Conservation (phyloP, 306 rosid genomes). For the Fagus sylvatica region DNA sequence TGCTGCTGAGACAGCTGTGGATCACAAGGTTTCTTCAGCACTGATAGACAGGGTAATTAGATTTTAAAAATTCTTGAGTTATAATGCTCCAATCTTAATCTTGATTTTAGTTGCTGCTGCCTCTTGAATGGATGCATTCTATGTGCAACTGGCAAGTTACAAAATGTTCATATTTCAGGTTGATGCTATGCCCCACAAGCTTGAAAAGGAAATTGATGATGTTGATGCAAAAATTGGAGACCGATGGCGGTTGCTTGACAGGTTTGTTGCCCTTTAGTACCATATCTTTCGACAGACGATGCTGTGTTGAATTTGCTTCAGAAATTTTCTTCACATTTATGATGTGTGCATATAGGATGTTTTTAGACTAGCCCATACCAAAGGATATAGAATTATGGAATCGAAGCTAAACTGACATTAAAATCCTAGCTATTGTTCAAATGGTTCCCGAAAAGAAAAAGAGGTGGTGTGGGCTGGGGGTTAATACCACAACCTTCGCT, state of each 20-base stretch:
- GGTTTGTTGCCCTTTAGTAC: constrained; percentile 39
- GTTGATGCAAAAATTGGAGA: constrained; percentile 97
- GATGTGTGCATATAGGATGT: neutral
- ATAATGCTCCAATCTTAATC: neutral
- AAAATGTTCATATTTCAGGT: constrained; percentile 48
- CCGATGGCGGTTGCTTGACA: constrained; percentile 79
- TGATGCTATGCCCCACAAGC: constrained; percentile 89
- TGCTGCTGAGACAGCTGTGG: constrained; percentile 26
- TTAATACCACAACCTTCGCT: too few relatives aligned
- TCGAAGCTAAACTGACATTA: too few relatives aligned
- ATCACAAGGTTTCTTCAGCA: constrained; percentile 49
- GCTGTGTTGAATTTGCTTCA: neutral
- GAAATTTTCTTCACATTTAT: neutral
- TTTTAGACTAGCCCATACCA: too few relatives aligned
- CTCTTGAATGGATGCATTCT: neutral
- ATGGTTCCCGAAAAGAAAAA: too few relatives aligned
- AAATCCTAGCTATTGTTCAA: too few relatives aligned
- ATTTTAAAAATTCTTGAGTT: neutral
- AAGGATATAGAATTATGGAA: too few relatives aligned
- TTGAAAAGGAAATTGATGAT: constrained; percentile 93
- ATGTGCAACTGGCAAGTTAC: neutral
- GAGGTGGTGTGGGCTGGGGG: too few relatives aligned
- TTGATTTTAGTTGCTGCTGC: constrained; percentile 1
- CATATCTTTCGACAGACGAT: neutral
- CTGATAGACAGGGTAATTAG: constrained; percentile 43